Base-by-base conservation (phyloP, 2,329 filamentous ascomycete species). In the Sclerotinia trifoliorum region DNA sequence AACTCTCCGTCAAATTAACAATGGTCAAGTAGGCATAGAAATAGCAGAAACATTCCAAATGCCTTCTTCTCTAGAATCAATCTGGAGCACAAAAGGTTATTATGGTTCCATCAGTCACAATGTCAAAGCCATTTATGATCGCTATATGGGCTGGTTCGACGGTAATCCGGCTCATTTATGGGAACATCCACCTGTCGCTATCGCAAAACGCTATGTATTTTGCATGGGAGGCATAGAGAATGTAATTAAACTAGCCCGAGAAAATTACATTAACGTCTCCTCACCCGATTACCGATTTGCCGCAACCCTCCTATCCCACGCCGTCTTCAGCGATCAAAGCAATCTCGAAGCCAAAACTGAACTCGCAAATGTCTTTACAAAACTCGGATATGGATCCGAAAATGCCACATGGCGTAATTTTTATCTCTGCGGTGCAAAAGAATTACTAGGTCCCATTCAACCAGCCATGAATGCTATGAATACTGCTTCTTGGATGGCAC, bases 331-430 rank as follows among this genome's bases (percentile, higher is more conserved):
- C 35, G 35, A 58, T 8, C 32, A 42, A 11, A n/a, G 39, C 13
- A 42, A n/a, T 19, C 0, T 21, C 46, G 46, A 58, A 24, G 56
- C 56, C 2, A 58, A 44, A 39, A 13, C 19, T 0, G 39, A 24
- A 7, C 74, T 81, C 2, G 77, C 76, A 0, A 66, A 67, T 1
- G 75, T 78, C 0, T 81, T 76, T 66, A 73, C 77, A 55, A 69
- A 73, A 39, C 75, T 82, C 8, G 80, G 78, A 0, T 78, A 74
- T 66, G 78, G 78, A 1, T 68, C 77, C 3, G 79, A 81, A 70
- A 82, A 81, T 71, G 79, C 74, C 2, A 78, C 77, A 0, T 81
- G 79, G 80, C 72, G 80, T 3, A 81, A 81, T 66, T 79, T 80
- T 58, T 81, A 78, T 62, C 71, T 80, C 5, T 75, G 35, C 5